phyloP scores from a whole-genome alignment of 2,329 filamentous ascomycete species.

The Colletotrichum limetticola region DNA sequence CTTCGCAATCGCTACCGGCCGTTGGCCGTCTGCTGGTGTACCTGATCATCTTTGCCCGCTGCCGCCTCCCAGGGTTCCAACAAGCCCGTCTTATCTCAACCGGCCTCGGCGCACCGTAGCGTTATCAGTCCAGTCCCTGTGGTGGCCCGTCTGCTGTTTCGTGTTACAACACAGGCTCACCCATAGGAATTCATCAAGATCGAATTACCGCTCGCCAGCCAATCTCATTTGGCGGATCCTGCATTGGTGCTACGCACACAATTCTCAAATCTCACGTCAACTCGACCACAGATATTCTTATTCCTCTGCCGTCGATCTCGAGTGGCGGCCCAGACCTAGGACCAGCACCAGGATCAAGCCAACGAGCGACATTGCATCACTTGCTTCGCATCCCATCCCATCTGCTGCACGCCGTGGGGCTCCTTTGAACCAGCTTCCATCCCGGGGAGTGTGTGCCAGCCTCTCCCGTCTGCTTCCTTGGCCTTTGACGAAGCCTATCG shows the following conservation, averaged over 20 bases:
- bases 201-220: conserved; percentile 9
- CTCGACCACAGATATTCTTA: conserved; percentile 6
- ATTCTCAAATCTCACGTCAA: conserved; percentile 11
- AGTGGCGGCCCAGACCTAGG: conserved; percentile 21
- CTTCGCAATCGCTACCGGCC: conserved; percentile 24
- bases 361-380: conserved; percentile 34
- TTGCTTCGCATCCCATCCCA: conserved; percentile 13
- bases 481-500: conserved; percentile 25
- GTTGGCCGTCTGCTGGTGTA: conserved; percentile 12
- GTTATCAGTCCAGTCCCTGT: conserved; percentile 16
- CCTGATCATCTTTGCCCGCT: not conserved
- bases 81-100: conserved; percentile 21
- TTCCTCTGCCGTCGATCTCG: not conserved
- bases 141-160: conserved; percentile 6
- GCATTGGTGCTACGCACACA: conserved; percentile 26
- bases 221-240: conserved; percentile 24
- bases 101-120: conserved; percentile 22
- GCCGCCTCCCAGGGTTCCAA: not conserved
- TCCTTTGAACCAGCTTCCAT: conserved; percentile 15
- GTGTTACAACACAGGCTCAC: conserved; percentile 21
- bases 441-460: conserved; percentile 23
- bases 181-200: conserved; percentile 13
- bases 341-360: conserved; percentile 3
- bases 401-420: conserved; percentile 29
- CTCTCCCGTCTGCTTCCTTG: conserved; percentile 1